Conservation (phyloP, 768 basidiomycete species). For the Boletus reticulatus region DNA sequence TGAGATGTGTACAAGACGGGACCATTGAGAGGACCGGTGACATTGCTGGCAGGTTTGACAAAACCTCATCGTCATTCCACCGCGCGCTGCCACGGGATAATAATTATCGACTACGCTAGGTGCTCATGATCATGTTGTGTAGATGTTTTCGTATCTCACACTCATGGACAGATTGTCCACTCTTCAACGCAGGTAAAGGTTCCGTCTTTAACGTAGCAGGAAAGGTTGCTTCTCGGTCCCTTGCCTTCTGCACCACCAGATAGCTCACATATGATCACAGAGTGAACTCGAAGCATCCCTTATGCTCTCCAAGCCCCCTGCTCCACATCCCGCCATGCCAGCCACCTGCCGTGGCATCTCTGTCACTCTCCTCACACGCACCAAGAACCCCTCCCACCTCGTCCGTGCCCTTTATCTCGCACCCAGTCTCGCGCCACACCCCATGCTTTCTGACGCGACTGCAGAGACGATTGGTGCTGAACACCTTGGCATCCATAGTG, state of each 20-base stretch:
- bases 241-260: neutral
- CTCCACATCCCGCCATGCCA: conserved; percentile 58
- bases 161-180: conserved; percentile 53
- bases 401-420: conserved; percentile 68
- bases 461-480: conserved; percentile 60
- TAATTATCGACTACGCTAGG: too few relatives aligned
- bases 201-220: conserved; percentile 82
- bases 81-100: too few relatives aligned
- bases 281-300: conserved; percentile 81
- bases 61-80: too few relatives aligned
- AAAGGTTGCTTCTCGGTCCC: conserved; percentile 48
- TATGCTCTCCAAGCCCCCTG: conserved; percentile 78
- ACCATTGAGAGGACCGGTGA: conserved; percentile 12
- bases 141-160: conserved; percentile 1
- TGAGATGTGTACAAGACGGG: conserved; percentile 15
- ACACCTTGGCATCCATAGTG: conserved; percentile 51
- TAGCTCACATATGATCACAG: conserved; percentile 35
- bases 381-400: conserved; percentile 72
- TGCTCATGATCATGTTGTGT: too few relatives aligned
- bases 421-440: conserved; percentile 60
- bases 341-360: conserved; percentile 59
- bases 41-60: conserved; percentile 3
- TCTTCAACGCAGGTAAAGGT: conserved; percentile 80
- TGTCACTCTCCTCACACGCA: conserved; percentile 61
- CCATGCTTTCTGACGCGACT: conserved; percentile 64